Evolutionary conservation across 108 stramenopile genomes (phyloP).

Genomic region (Schizochytrium sp.): DNA sequence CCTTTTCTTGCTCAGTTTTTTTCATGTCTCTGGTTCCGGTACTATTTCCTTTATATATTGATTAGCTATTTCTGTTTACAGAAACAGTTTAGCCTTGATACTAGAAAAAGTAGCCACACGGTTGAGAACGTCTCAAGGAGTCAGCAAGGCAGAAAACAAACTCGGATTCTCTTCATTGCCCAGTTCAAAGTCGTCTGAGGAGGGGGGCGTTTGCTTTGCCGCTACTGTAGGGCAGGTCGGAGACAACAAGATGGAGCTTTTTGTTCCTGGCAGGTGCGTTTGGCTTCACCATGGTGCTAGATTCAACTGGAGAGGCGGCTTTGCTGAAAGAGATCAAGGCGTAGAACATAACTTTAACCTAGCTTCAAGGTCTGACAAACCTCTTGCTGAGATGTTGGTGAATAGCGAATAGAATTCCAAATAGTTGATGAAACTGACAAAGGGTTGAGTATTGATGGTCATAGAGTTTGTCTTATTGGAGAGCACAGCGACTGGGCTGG

Average conservation of each 20-base stretch:
- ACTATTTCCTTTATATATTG: too few relatives aligned
- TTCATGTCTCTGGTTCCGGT: too few relatives aligned
- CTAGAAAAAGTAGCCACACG: too few relatives aligned
- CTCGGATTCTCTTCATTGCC: too few relatives aligned
- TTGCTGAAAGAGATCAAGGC: not conserved
- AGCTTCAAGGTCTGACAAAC: not conserved
- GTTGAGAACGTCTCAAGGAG: too few relatives aligned
- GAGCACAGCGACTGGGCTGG: slow-evolving; percentile 70
- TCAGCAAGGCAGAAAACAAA: too few relatives aligned
- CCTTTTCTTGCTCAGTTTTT: too few relatives aligned
- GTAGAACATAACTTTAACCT: not conserved
- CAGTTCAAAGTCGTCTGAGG: too few relatives aligned
- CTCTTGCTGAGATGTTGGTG: not conserved
- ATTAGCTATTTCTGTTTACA: too few relatives aligned
- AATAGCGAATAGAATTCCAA: not conserved
- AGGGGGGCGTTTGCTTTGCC: too few relatives aligned
- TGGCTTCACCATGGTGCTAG: not conserved
- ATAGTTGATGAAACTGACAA: not conserved
- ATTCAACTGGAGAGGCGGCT: not conserved
- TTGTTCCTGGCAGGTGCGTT: slow-evolving; percentile 67
- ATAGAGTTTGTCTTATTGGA: slow-evolving; percentile 67
- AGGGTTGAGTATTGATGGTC: not conserved
- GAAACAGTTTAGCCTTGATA: too few relatives aligned
- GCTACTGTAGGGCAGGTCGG: too few relatives aligned
- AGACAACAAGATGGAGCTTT: slow-evolving; percentile 24